Evolutionary conservation across 176 grass and related monocot genomes (phyloP).

Genomic region (Raddia distichophylla): DNA sequence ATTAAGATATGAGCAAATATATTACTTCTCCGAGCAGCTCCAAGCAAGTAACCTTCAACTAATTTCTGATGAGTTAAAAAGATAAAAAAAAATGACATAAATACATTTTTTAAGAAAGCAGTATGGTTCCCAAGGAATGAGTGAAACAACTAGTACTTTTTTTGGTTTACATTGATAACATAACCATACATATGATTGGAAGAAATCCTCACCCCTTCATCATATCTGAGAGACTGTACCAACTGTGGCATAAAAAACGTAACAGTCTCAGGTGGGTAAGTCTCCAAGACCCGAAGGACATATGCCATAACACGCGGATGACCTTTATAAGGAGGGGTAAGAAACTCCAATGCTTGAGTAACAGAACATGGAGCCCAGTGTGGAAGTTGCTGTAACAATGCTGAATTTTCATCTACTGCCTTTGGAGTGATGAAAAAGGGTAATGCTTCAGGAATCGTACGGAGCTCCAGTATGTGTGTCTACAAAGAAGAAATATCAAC

Average conservation of each 20-base stretch:
- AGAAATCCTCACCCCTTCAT: slow-evolving; percentile 79
- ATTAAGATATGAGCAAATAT: slow-evolving; percentile 99
- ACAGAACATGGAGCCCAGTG: slow-evolving; percentile 98
- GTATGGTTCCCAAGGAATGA: slow-evolving; percentile 30
- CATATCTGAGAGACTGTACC: slow-evolving; percentile 97
- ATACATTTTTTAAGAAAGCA: slow-evolving; percentile 7
- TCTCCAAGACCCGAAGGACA: slow-evolving; percentile 94
- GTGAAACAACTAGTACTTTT: slow-evolving; percentile 12
- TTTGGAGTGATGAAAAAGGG: slow-evolving; percentile 98
- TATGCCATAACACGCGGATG: slow-evolving; percentile 98
- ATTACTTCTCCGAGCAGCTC: slow-evolving; percentile 92
- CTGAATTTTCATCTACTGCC: slow-evolving; percentile 94
- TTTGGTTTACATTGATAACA: slow-evolving; percentile 13
- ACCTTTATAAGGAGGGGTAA: slow-evolving; percentile 96
- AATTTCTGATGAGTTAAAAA: slow-evolving; percentile 72
- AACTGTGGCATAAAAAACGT: slow-evolving; percentile 99
- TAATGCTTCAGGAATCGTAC: slow-evolving; percentile 94
- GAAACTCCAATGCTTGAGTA: slow-evolving; percentile 93
- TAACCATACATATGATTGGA: slow-evolving; percentile 32
- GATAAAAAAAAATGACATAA: slow-evolving; percentile 28
- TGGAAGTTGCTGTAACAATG: slow-evolving; percentile 87
- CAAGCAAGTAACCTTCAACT: slow-evolving; percentile 98
- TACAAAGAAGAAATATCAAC: slow-evolving; percentile 38
- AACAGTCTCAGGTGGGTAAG: slow-evolving; percentile 91
- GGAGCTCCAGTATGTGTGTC: slow-evolving; percentile 81